These are phyloP conservation scores for Candida pseudoglaebosa DNA, from an alignment of 805 yeast genomes.

Conservation along the genomic window DNA sequence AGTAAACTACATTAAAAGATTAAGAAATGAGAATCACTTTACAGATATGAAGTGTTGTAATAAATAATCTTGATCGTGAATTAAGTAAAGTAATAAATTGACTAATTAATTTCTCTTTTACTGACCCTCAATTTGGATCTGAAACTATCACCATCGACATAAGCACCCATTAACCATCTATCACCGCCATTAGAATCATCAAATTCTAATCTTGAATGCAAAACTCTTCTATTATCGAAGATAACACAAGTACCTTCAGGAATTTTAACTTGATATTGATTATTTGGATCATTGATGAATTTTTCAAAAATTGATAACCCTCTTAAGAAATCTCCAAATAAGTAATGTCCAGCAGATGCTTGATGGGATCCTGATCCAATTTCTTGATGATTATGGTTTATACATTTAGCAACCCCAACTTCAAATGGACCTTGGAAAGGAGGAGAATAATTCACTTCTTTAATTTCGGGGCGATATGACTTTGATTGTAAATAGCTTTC, in stretches of 20 bases:
- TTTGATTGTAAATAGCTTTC: slow-evolving; percentile 10
- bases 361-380: slow-evolving; percentile 4
- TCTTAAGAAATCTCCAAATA: slow-evolving; percentile 52
- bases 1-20: neutral
- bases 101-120: slow-evolving; percentile 10
- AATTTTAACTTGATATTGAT: slow-evolving; percentile 52
- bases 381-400: slow-evolving; percentile 6
- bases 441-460: slow-evolving; percentile 70
- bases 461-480: slow-evolving; percentile 29
- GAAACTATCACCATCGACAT: slow-evolving; percentile 67
- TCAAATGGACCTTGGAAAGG: slow-evolving; percentile 82
- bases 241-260: slow-evolving; percentile 60
- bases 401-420: slow-evolving; percentile 42
- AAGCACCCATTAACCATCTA: slow-evolving; percentile 75
- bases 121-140: slow-evolving; percentile 51
- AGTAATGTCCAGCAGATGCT: slow-evolving; percentile 19
- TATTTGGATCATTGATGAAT: slow-evolving; percentile 46
- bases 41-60: neutral
- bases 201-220: slow-evolving; percentile 57
- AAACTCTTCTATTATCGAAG: slow-evolving; percentile 65
- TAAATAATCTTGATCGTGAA: too few relatives aligned
- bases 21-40: neutral
- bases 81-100: too few relatives aligned
- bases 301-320: slow-evolving; percentile 62
- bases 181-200: slow-evolving; percentile 43